These are phyloP conservation scores for Leishmania guyanensis DNA, from an alignment of 208 protist genomes.

Conservation along the genomic window DNA sequence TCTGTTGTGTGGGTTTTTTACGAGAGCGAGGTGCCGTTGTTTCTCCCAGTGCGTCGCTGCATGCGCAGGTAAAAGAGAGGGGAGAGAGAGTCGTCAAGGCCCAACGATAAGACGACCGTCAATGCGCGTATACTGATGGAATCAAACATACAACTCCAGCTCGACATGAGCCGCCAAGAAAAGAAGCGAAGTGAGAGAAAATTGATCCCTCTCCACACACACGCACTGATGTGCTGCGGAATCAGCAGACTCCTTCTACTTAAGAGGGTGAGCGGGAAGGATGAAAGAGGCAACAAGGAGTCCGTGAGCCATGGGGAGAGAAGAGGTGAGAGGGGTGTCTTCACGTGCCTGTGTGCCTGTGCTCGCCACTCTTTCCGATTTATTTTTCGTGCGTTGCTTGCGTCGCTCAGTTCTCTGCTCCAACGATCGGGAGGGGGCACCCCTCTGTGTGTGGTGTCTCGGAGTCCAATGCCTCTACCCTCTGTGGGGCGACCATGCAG, in stretches of 20 bases:
- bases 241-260: background rate
- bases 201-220: background rate
- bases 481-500: no score
- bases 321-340: background rate
- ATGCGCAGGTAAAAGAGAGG: background rate
- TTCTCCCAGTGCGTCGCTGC: background rate
- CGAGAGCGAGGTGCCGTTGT: background rate
- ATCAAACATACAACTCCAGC: background rate
- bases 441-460: no score
- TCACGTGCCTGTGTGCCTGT: background rate
- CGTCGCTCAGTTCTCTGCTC: background rate
- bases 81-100: background rate
- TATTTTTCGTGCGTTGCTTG: no score
- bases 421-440: background rate
- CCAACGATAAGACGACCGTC: background rate
- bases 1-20: background rate
- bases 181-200: background rate
- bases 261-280: background rate
- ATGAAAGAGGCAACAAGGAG: background rate
- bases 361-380: background rate
- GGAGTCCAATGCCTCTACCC: no score
- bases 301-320: background rate
- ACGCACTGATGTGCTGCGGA: background rate
- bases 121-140: background rate
- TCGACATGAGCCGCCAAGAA: background rate